Percentiles rank a stretch among this genome's conserved stretches.
Conservation (phyloP, 331 rosid genomes). For the Ulmus americana region DNA sequence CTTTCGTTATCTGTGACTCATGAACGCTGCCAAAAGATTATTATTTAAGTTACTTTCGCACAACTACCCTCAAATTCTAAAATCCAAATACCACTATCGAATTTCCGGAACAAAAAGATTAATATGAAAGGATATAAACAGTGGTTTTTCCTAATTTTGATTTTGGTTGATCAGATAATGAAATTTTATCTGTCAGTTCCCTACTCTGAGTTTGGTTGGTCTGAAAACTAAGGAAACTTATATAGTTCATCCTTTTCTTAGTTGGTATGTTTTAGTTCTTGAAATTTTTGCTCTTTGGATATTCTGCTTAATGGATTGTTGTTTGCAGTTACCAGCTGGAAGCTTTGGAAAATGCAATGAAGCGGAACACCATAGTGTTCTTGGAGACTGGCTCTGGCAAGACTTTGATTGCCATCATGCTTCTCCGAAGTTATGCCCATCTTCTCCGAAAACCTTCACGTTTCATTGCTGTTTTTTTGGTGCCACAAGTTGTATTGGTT, state of each 20-base stretch:
- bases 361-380: conserved; percentile 60
- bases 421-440: conserved; percentile 62
- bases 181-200: neutral
- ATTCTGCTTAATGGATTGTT: neutral
- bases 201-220: conserved; percentile 17
- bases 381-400: conserved; percentile 93
- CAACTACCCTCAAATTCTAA: no score
- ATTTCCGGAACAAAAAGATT: no score
- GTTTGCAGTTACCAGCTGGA: conserved; percentile 74
- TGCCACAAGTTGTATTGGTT: conserved; percentile 80
- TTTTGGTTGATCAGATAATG: neutral
- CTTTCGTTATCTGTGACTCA: no score
- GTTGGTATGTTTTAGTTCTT: neutral
- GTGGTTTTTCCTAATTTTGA: neutral
- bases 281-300: neutral
- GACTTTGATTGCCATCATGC: conserved; percentile 85
- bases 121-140: no score
- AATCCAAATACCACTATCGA: no score
- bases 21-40: no score
- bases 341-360: conserved; percentile 59
- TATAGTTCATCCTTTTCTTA: neutral
- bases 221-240: neutral
- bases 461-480: conserved; percentile 63
- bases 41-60: no score
- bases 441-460: conserved; percentile 65